Base-by-base conservation (phyloP, 192 early-diverging fungal genomes). In the Coemansia umbellata region DNA sequence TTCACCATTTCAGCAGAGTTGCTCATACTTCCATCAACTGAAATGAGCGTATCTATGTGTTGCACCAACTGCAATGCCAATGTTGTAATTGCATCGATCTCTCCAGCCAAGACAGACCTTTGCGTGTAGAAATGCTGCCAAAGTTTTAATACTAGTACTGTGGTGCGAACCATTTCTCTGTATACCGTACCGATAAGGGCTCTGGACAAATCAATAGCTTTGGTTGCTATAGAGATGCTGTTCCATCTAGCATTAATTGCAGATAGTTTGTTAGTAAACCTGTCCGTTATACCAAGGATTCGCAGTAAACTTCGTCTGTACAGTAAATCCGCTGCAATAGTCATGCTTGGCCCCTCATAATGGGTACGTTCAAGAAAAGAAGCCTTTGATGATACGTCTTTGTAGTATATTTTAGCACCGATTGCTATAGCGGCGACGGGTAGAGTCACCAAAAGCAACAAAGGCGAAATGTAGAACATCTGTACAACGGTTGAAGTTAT, bases 61-160 rank as follows among this genome's bases (percentile, higher is more conserved):
- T 26, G 4, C 32, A 45, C 39, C 31, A 64, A 21, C 11, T 18
- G n/a, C 15, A 51, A 10, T 24, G 26, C 24, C 6, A 48, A 21
- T 3, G 47, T 41, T 9, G 23, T 50, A n/a, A 21, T 23, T 2
- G 37, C 37, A n/a, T 63, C 53, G 8, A 63, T 19, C 19, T 63
- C 37, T 10, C 60, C 53, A 2, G 60, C 33, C 0, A 53, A 44
- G 3, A 50, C 17, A 14, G 31, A 13, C 5, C 22, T 35, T 1
- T 27, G 10, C 15, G 22, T 7, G 23, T 41, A 33, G 9, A 37
- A 14, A 1, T 31, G 39, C 15, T 40, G 31, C 53, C 47, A 50
- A 3, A 63, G 21, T 18, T 50, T 50, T 9, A 41, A 50, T 2
- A 24, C n/a, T 40, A 63, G 22, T 5, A 54, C 37, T 8, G 45